Percentiles rank a stretch among this genome's conserved stretches.
phyloP scores from a whole-genome alignment of 495 filamentous ascomycete species.

The Penicillium argentinense region DNA sequence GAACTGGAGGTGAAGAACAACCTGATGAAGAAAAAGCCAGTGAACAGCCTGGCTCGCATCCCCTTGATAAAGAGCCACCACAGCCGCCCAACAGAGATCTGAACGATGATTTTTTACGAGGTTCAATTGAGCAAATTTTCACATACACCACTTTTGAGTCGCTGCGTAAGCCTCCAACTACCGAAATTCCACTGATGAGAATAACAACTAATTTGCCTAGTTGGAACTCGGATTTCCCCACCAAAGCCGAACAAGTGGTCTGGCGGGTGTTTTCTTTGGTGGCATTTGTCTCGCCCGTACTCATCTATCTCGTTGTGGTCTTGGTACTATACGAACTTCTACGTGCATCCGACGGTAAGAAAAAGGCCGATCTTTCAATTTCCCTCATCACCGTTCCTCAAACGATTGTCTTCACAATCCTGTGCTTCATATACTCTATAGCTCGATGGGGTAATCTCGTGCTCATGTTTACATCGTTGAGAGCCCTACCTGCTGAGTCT shows the following conservation, averaged over 20 bases:
- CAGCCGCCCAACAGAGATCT: no score
- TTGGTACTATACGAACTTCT: not conserved
- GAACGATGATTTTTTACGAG: no score
- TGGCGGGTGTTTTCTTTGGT: constrained; percentile 11
- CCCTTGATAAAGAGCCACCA: no score
- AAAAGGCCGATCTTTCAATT: not conserved
- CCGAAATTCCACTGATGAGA: not conserved
- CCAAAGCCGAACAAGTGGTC: constrained; percentile 5
- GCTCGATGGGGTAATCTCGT: constrained; percentile 8
- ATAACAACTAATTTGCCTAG: not conserved
- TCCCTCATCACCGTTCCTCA: no score
- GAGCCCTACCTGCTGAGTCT: constrained; percentile 8
- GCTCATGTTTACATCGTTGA: constrained; percentile 10
- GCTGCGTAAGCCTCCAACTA: constrained; percentile 17
- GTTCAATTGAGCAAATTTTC: no score
- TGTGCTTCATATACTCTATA: constrained; percentile 3
- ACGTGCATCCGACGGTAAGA: not conserved
- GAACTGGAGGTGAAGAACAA: no score
- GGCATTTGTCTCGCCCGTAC: not conserved
- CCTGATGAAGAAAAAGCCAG: no score
- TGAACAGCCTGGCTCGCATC: no score
- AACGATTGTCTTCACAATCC: not conserved
- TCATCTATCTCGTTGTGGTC: not conserved
- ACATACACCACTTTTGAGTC: no score
- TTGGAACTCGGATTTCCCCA: constrained; percentile 11